Conservation (phyloP, 257 asterid species). For the Przewalskia tangutica region DNA sequence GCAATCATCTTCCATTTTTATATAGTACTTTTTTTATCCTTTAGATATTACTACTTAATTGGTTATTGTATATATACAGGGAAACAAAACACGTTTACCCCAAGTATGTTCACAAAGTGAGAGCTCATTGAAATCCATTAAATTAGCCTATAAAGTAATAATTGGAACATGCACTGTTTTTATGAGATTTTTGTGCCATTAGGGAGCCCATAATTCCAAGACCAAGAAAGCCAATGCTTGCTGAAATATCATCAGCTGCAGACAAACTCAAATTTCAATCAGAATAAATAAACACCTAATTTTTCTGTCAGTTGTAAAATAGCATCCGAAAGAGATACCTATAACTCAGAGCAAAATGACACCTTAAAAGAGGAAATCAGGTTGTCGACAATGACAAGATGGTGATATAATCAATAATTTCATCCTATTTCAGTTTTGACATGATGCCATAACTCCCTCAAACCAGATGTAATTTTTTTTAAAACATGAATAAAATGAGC, state of each 20-base stretch:
- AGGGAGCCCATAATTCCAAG: constrained; percentile 95
- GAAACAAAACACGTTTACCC: too few relatives aligned
- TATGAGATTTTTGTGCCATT: constrained; percentile 78
- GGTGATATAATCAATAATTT: neutral
- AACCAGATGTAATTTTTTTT: too few relatives aligned
- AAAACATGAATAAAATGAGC: too few relatives aligned
- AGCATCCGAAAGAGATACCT: neutral
- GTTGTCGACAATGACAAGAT: neutral
- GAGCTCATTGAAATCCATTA: neutral
- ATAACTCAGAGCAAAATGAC: neutral
- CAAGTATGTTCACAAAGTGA: neutral
- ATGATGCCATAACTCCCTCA: neutral
- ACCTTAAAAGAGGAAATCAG: neutral
- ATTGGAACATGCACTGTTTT: constrained; percentile 54
- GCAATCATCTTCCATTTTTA: too few relatives aligned
- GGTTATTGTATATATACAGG: too few relatives aligned
- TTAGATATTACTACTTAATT: too few relatives aligned
- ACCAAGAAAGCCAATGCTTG: constrained; percentile 77
- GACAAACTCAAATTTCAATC: neutral
- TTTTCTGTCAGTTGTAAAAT: neutral
- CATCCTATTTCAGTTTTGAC: neutral
- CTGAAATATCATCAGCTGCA: constrained; percentile 41
- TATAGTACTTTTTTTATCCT: too few relatives aligned
- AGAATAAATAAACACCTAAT: neutral
- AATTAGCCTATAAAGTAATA: neutral